phyloP scores from a whole-genome alignment of 1,139 yeast genomes.

The Suhomyces yuchorum region DNA sequence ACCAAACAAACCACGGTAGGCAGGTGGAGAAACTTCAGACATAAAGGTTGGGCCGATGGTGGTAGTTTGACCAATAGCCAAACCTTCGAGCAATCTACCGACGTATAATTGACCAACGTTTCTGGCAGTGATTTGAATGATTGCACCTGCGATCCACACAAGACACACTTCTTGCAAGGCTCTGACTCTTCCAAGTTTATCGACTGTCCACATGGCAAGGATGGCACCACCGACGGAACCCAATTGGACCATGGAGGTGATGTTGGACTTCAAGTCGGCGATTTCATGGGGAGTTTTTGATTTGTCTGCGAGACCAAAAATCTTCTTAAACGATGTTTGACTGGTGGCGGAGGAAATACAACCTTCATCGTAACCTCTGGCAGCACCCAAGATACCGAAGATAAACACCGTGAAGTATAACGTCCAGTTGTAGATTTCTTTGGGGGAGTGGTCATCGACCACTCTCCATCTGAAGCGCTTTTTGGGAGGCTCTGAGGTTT shows the following conservation, averaged over 20 bases:
- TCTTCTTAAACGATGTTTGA: slow-evolving; percentile 43
- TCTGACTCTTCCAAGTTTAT: slow-evolving; percentile 56
- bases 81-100: slow-evolving; percentile 56
- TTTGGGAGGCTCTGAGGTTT: slow-evolving; percentile 1
- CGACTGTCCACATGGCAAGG: slow-evolving; percentile 52
- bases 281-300: slow-evolving; percentile 27
- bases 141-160: slow-evolving; percentile 50
- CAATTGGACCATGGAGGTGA: slow-evolving; percentile 63
- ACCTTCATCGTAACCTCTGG: slow-evolving; percentile 65
- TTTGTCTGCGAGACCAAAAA: slow-evolving; percentile 52
- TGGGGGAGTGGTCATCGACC: slow-evolving; percentile 37
- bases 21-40: slow-evolving; percentile 56
- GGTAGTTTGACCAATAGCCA: slow-evolving; percentile 59
- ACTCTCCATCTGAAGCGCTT: slow-evolving; percentile 20
- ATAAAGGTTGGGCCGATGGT: slow-evolving; percentile 59
- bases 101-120: slow-evolving; percentile 54
- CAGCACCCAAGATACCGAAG: slow-evolving; percentile 46
- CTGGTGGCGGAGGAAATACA: slow-evolving; percentile 46
- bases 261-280: slow-evolving; percentile 55
- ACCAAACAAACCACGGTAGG: slow-evolving; percentile 53
- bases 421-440: slow-evolving; percentile 51
- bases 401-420: slow-evolving; percentile 53
- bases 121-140: slow-evolving; percentile 51
- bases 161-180: slow-evolving; percentile 50
- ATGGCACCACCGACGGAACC: slow-evolving; percentile 64